Conservation (phyloP, 768 basidiomycete species). For the Suillus subalutaceus region DNA sequence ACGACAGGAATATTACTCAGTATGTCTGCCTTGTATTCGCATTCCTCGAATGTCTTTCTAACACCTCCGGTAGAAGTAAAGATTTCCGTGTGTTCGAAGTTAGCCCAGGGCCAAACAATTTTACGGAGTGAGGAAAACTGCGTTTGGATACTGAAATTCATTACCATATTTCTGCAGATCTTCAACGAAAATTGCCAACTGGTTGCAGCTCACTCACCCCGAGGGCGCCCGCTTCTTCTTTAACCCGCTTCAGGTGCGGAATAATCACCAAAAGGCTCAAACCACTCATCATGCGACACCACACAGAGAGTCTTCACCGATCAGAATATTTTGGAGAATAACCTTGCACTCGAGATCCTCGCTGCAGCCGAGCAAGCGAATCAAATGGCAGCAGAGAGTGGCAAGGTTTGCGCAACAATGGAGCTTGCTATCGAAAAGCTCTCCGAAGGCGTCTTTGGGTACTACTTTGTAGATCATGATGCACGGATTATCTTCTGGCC, state of each 20-base stretch:
- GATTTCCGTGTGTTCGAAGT: neutral
- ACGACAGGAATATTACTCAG: neutral
- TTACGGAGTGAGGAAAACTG: neutral
- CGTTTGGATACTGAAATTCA: neutral
- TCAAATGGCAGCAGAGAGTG: neutral
- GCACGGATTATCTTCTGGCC: conserved; percentile 48
- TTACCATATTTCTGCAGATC: neutral
- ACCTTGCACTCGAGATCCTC: neutral
- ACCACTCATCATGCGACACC: neutral
- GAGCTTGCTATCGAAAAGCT: conserved; percentile 6
- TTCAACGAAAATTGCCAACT: neutral
- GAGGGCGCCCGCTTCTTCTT: conserved; percentile 60
- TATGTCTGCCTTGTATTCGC: neutral
- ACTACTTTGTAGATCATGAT: conserved; percentile 50
- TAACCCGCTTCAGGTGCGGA: conserved; percentile 41
- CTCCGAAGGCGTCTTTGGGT: conserved; percentile 22
- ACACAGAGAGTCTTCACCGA: conserved; percentile 46
- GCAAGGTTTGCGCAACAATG: neutral
- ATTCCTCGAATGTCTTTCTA: neutral
- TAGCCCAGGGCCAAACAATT: neutral
- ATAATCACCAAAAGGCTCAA: neutral
- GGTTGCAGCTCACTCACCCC: conserved; percentile 40
- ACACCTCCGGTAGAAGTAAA: neutral
- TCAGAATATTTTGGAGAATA: conserved; percentile 8
- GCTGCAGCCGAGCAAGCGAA: conserved; percentile 2